These are phyloP conservation scores for Tuber microsphaerosporum DNA, from an alignment of 495 filamentous ascomycete species.

Conservation along the genomic window DNA sequence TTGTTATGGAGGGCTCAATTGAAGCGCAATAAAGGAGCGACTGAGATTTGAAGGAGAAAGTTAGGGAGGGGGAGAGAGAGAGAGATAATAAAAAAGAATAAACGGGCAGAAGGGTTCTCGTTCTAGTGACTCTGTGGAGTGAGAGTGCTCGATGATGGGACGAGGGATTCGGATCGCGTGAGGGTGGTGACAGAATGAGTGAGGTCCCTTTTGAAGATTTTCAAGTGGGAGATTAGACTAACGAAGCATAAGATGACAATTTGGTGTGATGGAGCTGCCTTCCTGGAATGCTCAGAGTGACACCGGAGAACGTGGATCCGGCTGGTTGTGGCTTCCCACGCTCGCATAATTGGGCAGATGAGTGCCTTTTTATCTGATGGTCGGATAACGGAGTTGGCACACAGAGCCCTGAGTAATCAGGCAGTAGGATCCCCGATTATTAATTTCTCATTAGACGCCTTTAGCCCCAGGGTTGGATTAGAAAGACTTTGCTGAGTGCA, in stretches of 20 bases:
- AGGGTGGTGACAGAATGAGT: conserved; percentile 18
- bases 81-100: background rate
- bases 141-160: background rate
- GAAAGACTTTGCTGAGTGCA: too few relatives aligned
- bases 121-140: background rate
- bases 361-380: background rate
- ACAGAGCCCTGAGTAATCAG: background rate
- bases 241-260: conserved; percentile 1
- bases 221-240: background rate
- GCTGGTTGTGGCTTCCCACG: background rate
- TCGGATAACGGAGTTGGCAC: background rate
- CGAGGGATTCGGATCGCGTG: conserved; percentile 16
- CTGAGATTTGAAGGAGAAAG: conserved; percentile 1
- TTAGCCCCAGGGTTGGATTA: too few relatives aligned
- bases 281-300: background rate
- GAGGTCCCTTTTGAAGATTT: background rate
- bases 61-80: background rate
- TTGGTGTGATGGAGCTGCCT: conserved; percentile 1
- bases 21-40: conserved; percentile 10
- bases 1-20: conserved; percentile 4
- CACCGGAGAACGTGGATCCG: background rate
- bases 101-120: background rate
- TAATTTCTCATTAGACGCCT: background rate
- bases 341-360: background rate
- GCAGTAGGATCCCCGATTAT: background rate